Base-by-base conservation (phyloP, 1,139 yeast species). In the Wickerhamomyces sp. region DNA sequence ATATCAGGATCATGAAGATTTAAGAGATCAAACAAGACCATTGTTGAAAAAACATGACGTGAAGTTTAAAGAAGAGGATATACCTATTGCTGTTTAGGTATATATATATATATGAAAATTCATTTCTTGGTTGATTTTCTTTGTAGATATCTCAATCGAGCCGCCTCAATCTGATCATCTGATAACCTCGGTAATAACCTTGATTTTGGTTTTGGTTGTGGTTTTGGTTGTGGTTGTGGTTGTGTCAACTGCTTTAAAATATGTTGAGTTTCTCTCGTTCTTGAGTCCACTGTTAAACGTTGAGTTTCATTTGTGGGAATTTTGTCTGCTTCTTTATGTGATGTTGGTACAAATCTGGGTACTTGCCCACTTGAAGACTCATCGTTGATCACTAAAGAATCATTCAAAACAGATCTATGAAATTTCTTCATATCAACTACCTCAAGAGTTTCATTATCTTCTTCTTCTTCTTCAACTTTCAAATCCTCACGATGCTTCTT, bases 11-110 rank as follows among this genome's bases (percentile, higher is more conserved):
- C 70, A 71, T 32, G 75, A 73, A 23, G 80, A 76, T 35, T 64
- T 81, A 37, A 67, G 68, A 46, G 72, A 66, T 15, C 76, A 45
- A 74, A 84, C 31, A 56, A 61, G 18, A 63, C 70, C 42, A 64
- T 78, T 51, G 30, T 33, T 49, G 29, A 43, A 41, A 33, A 51
- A 51, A 31, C 49, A 47, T 28, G 38, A 34, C 8, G 39, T 35
- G 3, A 33, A 38, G 12, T 36, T 36, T 16, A 23, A 30, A 20
- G 33, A 35, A 21, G 23, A 22, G 17, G 33, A n/a, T n/a, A n/a
- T n/a, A n/a, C n/a, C n/a, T n/a, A n/a, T n/a, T n/a, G n/a, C n/a
- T n/a, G n/a, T n/a, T n/a, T n/a, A n/a, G n/a, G n/a, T n/a, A n/a
- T n/a, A n/a, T n/a, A n/a, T n/a, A n/a, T n/a, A n/a, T n/a, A n/a